Percentiles rank a stretch among this genome's conserved stretches.
Evolutionary conservation across 2,329 filamentous ascomycete species (phyloP).

Genomic region (Xylariaceae sp.): DNA sequence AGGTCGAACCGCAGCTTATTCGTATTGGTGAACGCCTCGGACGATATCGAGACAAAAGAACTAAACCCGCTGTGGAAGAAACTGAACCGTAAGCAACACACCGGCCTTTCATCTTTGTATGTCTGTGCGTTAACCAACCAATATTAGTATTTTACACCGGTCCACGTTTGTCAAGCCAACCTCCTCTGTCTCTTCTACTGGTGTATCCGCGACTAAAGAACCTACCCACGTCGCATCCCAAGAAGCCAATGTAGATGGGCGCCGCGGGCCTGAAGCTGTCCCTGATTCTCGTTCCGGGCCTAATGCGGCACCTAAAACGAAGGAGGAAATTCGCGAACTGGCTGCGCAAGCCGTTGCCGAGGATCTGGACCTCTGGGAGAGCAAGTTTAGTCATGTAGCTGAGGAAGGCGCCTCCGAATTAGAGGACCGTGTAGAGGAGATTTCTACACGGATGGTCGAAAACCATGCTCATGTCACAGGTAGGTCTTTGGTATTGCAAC

Average conservation of each 20-base stretch:
- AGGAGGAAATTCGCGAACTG: constrained; percentile 53
- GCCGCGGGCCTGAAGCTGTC: constrained; percentile 20
- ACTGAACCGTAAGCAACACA: constrained; percentile 29
- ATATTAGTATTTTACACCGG: constrained; percentile 28
- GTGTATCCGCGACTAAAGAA: constrained; percentile 22
- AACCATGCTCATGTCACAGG: constrained; percentile 64
- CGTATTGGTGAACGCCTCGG: constrained; percentile 89
- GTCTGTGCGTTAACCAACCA: constrained; percentile 12
- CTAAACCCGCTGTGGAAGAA: constrained; percentile 36
- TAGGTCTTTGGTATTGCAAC: constrained; percentile 60
- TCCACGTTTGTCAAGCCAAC: constrained; percentile 40
- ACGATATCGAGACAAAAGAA: constrained; percentile 56
- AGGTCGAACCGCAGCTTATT: constrained; percentile 90
- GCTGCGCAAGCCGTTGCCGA: constrained; percentile 65
- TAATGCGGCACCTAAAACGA: too few species aligned
- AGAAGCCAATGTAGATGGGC: constrained; percentile 18
- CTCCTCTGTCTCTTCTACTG: constrained; percentile 28
- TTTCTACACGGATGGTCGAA: constrained; percentile 52
- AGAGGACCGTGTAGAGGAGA: constrained; percentile 62
- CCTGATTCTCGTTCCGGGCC: constrained; percentile 24
- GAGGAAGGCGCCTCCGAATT: constrained; percentile 75
- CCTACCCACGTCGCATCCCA: constrained; percentile 24
- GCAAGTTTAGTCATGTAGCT: constrained; percentile 79
- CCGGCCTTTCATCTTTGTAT: not conserved
- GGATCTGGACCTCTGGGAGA: constrained; percentile 82